These are phyloP conservation scores for Citrus inodora DNA, from an alignment of 345 rosid species.

Conservation along the genomic window DNA sequence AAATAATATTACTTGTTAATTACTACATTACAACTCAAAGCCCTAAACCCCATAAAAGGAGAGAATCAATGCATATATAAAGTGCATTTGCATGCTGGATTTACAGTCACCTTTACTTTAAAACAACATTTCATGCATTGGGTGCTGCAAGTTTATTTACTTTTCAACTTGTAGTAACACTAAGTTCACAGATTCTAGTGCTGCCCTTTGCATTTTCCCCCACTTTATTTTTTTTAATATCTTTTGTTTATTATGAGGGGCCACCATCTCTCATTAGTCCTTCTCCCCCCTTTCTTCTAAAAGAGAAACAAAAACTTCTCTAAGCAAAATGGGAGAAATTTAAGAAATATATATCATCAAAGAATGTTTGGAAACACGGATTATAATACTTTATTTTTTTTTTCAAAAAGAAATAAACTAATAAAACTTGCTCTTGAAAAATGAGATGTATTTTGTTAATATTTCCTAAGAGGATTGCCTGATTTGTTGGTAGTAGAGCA, in stretches of 20 bases:
- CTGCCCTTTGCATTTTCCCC: neutral
- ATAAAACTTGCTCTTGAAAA: neutral
- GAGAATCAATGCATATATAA: constrained; percentile 5
- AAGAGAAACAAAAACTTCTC: constrained; percentile 3
- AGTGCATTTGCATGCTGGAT: constrained; percentile 47
- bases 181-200: constrained; percentile 18
- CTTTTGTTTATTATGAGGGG: neutral
- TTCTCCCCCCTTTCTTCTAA: rapidly evolving
- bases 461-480: neutral
- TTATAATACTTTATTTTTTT: neutral
- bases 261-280: neutral
- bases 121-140: constrained; percentile 44
- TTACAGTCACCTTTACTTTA: constrained; percentile 36
- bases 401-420: neutral
- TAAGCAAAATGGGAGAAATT: neutral
- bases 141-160: constrained; percentile 22
- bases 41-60: constrained; percentile 38
- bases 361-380: constrained; percentile 17
- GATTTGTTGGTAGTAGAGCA: neutral
- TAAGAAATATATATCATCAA: neutral
- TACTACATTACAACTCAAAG: constrained; percentile 18
- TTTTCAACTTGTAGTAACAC: constrained; percentile 31
- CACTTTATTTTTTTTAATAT: neutral
- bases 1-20: neutral
- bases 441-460: neutral